phyloP scores from a whole-genome alignment of 106 monocot species.

The Apostasia ramifera region DNA sequence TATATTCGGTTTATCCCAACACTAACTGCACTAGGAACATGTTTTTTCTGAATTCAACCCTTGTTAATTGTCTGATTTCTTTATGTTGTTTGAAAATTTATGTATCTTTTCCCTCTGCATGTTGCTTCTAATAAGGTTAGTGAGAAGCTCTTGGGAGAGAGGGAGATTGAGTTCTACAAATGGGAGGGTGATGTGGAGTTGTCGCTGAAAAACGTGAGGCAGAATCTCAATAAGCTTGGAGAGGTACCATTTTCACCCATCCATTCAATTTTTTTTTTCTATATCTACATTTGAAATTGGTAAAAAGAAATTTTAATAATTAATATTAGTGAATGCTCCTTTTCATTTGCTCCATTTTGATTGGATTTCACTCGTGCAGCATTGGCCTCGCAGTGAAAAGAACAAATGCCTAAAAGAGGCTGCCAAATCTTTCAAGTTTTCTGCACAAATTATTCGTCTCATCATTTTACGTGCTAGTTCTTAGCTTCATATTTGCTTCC shows the following conservation, averaged over 20 bases:
- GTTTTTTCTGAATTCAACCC: too few relatives aligned
- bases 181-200: constrained; percentile 63
- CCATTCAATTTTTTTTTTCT: background rate
- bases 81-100: background rate
- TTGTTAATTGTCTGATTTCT: background rate
- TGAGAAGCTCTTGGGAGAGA: constrained; percentile 55
- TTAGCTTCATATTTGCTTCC: too few relatives aligned
- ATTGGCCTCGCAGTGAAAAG: constrained; percentile 83
- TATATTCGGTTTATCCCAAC: too few relatives aligned
- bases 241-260: constrained; percentile 34
- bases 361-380: constrained; percentile 36
- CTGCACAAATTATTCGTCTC: constrained; percentile 68
- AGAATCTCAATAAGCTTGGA: constrained; percentile 81
- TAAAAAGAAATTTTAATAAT: too few relatives aligned
- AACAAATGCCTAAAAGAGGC: constrained; percentile 86
- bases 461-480: constrained; percentile 23
- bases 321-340: too few relatives aligned
- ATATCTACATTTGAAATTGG: too few relatives aligned
- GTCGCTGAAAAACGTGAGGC: constrained; percentile 65
- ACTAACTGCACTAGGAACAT: too few relatives aligned
- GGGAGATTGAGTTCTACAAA: constrained; percentile 85
- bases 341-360: background rate
- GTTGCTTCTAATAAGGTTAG: constrained; percentile 32
- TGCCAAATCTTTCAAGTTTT: constrained; percentile 61
- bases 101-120: background rate